These are phyloP conservation scores for Sutorius australiensis DNA, from an alignment of 768 basidiomycete species.

Conservation along the genomic window DNA sequence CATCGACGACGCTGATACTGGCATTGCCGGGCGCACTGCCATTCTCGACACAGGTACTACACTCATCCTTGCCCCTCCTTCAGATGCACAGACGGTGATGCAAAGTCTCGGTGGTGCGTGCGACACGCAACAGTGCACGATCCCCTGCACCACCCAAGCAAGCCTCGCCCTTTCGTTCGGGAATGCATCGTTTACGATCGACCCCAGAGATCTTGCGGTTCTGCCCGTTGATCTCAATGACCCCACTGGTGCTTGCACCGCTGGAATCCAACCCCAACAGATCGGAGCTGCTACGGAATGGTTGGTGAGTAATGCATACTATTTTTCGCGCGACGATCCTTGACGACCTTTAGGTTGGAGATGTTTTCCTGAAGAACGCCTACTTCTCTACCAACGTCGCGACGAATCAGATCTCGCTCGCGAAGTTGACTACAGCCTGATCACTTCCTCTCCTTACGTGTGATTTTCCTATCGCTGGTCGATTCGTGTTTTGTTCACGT, in stretches of 20 bases:
- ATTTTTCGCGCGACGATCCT: not conserved
- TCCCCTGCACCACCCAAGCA: constrained; percentile 61
- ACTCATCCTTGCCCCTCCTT: constrained; percentile 37
- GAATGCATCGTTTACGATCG: constrained; percentile 55
- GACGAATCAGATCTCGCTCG: constrained; percentile 58
- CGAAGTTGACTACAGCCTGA: constrained; percentile 42
- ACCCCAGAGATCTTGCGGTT: constrained; percentile 63
- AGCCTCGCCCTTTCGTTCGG: constrained; percentile 56
- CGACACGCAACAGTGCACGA: constrained; percentile 49
- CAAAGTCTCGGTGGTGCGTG: constrained; percentile 53
- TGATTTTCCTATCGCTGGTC: constrained; percentile 4
- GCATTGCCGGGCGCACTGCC: constrained; percentile 60
- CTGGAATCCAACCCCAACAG: constrained; percentile 63
- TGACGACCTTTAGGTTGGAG: constrained; percentile 44
- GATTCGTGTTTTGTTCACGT: not conserved
- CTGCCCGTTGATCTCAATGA: constrained; percentile 48
- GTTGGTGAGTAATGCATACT: constrained; percentile 48
- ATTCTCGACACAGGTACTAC: constrained; percentile 57
- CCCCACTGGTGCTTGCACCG: constrained; percentile 59
- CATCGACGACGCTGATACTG: constrained; percentile 51
- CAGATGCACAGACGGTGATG: constrained; percentile 57
- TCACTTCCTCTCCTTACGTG: not conserved
- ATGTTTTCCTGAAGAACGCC: constrained; percentile 74
- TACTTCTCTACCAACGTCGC: constrained; percentile 64
- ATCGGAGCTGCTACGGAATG: constrained; percentile 59